Conservation (phyloP, 371 early-diverging fungal genomes). For the Circinella minor region DNA sequence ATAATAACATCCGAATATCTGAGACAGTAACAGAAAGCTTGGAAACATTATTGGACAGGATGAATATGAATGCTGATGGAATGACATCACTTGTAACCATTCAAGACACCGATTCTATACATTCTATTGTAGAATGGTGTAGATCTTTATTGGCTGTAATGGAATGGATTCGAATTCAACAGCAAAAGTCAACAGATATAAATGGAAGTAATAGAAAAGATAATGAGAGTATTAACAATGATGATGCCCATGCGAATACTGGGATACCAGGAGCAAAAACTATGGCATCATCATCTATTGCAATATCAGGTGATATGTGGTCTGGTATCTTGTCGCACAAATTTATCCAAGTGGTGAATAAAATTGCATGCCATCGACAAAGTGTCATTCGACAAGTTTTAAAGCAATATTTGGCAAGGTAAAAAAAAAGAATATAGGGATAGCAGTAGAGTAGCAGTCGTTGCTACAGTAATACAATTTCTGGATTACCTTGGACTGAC, state of each 20-base stretch:
- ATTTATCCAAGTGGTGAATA: slow-evolving; percentile 38
- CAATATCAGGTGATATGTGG: slow-evolving; percentile 12
- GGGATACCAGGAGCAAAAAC: neutral
- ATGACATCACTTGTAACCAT: slow-evolving; percentile 15
- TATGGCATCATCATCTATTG: neutral
- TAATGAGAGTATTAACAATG: too few relatives aligned
- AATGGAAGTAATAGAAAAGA: neutral
- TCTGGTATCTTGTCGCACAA: slow-evolving; percentile 37
- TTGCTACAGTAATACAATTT: too few relatives aligned
- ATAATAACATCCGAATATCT: slow-evolving; percentile 14
- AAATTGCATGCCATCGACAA: slow-evolving; percentile 12
- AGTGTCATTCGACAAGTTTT: slow-evolving; percentile 15
- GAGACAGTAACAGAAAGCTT: slow-evolving; percentile 42
- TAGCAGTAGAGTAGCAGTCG: too few relatives aligned
- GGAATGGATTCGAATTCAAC: slow-evolving; percentile 33
- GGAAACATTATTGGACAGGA: slow-evolving; percentile 45
- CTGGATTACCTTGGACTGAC: too few relatives aligned
- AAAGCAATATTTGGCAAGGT: slow-evolving; percentile 20
- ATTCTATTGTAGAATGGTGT: slow-evolving; percentile 43
- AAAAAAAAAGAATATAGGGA: neutral
- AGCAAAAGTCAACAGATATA: neutral
- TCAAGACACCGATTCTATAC: slow-evolving; percentile 22
- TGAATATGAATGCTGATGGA: slow-evolving; percentile 37
- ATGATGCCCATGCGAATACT: too few relatives aligned
- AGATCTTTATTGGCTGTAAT: slow-evolving; percentile 35